These are phyloP conservation scores for Tillandsia leiboldiana DNA, from an alignment of 176 grass and related monocot species.

Conservation along the genomic window DNA sequence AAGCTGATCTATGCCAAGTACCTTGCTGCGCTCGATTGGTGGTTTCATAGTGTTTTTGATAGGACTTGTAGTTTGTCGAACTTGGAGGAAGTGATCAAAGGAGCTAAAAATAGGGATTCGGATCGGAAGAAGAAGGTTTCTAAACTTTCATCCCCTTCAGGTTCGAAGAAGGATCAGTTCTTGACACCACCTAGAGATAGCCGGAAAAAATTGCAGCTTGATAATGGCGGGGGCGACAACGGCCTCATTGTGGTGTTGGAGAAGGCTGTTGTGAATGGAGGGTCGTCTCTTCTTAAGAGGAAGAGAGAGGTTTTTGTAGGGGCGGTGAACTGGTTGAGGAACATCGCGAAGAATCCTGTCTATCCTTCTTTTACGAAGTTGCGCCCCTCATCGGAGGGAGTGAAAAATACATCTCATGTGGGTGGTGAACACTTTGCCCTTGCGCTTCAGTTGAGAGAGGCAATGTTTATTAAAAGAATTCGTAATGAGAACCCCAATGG, in stretches of 20 bases:
- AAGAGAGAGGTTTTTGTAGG: slow-evolving; percentile 32
- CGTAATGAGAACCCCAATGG: neutral
- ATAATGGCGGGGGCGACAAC: neutral
- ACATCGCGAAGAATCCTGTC: slow-evolving; percentile 16
- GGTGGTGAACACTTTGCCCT: neutral
- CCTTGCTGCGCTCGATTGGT: slow-evolving; percentile 35
- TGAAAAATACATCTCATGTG: slow-evolving; percentile 13
- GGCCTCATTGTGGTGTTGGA: neutral
- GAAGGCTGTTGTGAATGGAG: neutral
- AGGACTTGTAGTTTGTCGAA: neutral
- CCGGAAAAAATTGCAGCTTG: neutral
- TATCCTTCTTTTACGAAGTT: slow-evolving; percentile 2
- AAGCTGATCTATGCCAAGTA: slow-evolving; percentile 55
- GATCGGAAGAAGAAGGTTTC: neutral
- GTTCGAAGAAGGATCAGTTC: slow-evolving; percentile 26
- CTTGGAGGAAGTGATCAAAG: neutral
- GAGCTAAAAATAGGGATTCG: neutral
- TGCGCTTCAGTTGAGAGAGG: slow-evolving; percentile 6
- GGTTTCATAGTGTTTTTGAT: slow-evolving; percentile 30
- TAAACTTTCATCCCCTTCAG: neutral
- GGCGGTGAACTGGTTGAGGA: slow-evolving; percentile 41
- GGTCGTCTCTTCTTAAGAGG: slow-evolving; percentile 27
- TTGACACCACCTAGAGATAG: neutral
- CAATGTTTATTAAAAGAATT: slow-evolving; percentile 6
- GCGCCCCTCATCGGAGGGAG: neutral